Percentiles rank a stretch among this genome's conserved stretches.
Conservation (phyloP, 2,329 filamentous ascomycete genomes). For the Pyrenochaeta sp. region DNA sequence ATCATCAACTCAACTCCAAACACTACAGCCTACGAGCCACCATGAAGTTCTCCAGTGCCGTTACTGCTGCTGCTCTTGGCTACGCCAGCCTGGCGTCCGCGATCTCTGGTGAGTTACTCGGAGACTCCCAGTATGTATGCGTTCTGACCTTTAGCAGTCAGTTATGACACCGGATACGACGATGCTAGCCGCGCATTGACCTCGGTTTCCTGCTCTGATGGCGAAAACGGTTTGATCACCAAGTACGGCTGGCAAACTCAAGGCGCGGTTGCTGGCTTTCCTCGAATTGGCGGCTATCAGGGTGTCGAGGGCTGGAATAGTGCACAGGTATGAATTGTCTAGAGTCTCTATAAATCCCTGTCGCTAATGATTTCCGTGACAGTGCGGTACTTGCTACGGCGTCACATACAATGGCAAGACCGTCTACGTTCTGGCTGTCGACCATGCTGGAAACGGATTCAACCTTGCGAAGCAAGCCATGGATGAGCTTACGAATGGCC, state of each 20-base stretch:
- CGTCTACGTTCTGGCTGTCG: slow-evolving; percentile 61
- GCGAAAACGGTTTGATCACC: slow-evolving; percentile 70
- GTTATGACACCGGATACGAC: slow-evolving; percentile 78
- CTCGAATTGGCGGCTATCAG: slow-evolving; percentile 59
- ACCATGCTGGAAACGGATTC: slow-evolving; percentile 57
- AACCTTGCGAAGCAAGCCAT: slow-evolving; percentile 60
- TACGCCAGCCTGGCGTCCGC: slow-evolving; percentile 44
- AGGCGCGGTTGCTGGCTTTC: slow-evolving; percentile 56
- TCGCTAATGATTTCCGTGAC: slow-evolving; percentile 15
- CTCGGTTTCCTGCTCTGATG: slow-evolving; percentile 72
- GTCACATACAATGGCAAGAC: slow-evolving; percentile 58
- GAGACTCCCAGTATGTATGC: neutral
- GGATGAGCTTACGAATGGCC: slow-evolving; percentile 58
- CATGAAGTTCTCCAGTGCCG: slow-evolving; percentile 45
- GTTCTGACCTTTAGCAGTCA: slow-evolving; percentile 57
- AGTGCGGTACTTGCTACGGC: slow-evolving; percentile 64
- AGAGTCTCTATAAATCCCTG: neutral
- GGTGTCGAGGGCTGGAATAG: slow-evolving; percentile 59
- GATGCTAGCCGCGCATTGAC: slow-evolving; percentile 63
- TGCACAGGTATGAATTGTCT: slow-evolving; percentile 29
- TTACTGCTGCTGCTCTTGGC: slow-evolving; percentile 34
- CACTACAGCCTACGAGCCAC: slow-evolving; percentile 13
- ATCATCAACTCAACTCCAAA: neutral
- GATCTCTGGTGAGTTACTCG: slow-evolving; percentile 36
- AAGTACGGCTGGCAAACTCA: slow-evolving; percentile 66